These are phyloP conservation scores for Epicoccum sorghinum DNA, from an alignment of 2,329 filamentous ascomycete genomes.

Conservation along the genomic window DNA sequence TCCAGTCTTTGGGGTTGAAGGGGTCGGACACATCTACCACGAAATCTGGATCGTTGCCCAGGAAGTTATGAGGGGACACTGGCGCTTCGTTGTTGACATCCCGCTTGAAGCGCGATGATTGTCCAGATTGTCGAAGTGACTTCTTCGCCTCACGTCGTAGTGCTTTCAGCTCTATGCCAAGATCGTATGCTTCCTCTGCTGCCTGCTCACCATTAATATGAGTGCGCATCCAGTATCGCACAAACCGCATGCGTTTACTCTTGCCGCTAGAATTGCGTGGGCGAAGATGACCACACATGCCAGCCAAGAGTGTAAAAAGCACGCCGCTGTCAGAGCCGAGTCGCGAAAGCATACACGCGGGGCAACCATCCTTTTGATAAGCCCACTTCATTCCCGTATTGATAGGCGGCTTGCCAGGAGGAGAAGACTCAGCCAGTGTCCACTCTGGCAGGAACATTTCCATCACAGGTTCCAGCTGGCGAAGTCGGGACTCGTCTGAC, in stretches of 20 bases:
- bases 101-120: neutral
- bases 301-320: constrained; percentile 33
- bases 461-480: constrained; percentile 38
- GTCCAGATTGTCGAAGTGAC: neutral
- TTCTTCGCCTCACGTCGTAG: constrained; percentile 8
- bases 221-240: constrained; percentile 33
- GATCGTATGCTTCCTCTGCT: constrained; percentile 24
- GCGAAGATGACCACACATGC: constrained; percentile 30
- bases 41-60: neutral
- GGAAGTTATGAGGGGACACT: neutral
- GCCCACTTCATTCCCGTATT: constrained; percentile 22
- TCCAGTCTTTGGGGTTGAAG: neutral
- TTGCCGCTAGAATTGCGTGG: constrained; percentile 4
- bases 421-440: constrained; percentile 18
- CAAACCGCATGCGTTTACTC: constrained; percentile 30
- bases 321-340: constrained; percentile 34
- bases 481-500: constrained; percentile 21
- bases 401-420: constrained; percentile 26
- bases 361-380: constrained; percentile 31
- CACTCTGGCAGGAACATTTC: constrained; percentile 35
- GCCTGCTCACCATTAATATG: constrained; percentile 11
- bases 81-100: neutral
- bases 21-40: neutral
- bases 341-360: constrained; percentile 39
- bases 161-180: constrained; percentile 30